Conservation (phyloP, 371 early-diverging fungal genomes). For the Syncephalastrum sp. region DNA sequence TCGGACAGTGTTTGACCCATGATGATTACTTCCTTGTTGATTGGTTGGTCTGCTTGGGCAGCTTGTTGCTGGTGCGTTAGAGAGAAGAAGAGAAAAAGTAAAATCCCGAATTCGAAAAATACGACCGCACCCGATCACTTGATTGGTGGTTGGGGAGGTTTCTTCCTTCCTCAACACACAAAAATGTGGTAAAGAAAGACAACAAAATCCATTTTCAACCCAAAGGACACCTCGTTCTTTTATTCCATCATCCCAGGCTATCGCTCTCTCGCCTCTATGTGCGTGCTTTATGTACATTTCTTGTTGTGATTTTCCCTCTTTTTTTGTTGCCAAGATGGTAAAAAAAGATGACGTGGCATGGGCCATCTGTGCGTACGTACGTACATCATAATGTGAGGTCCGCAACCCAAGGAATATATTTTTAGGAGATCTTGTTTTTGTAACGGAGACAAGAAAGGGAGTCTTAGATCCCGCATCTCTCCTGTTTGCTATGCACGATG, state of each 20-base stretch:
- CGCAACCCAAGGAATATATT: too few relatives aligned
- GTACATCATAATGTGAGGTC: too few relatives aligned
- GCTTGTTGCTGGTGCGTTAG: background rate
- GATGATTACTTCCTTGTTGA: background rate
- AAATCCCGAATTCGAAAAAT: background rate
- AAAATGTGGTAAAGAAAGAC: background rate
- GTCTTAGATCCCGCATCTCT: too few relatives aligned
- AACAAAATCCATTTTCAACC: background rate
- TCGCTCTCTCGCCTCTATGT: too few relatives aligned
- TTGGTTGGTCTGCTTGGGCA: too few relatives aligned
- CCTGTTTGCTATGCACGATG: too few relatives aligned
- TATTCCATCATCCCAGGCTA: background rate
- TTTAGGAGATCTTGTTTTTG: too few relatives aligned
- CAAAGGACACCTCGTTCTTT: background rate
- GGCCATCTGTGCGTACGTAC: too few relatives aligned
- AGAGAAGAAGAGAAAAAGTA: slow-evolving; percentile 6
- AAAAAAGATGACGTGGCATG: too few relatives aligned
- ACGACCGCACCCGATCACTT: background rate
- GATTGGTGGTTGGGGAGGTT: background rate
- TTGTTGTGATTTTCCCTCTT: background rate
- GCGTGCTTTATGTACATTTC: too few relatives aligned
- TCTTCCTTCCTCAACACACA: background rate
- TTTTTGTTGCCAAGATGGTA: background rate
- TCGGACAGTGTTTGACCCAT: slow-evolving; percentile 97
- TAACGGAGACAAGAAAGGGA: too few relatives aligned